Conservation (phyloP, 768 basidiomycete genomes). For the Hygrophorus pudorinus region DNA sequence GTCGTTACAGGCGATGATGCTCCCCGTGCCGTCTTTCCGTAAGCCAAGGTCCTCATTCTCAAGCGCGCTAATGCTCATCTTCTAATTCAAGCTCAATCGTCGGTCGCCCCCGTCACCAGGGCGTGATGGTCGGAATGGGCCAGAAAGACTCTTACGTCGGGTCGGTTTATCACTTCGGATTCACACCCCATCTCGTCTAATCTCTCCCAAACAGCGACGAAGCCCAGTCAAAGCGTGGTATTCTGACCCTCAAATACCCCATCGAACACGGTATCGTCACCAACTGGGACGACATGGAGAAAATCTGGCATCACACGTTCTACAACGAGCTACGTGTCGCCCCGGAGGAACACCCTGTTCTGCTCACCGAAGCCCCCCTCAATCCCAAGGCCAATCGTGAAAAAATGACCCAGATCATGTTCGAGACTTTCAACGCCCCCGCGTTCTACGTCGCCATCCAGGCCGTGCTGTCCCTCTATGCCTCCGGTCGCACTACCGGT, state of each 20-base stretch:
- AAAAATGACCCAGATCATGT: slow-evolving; percentile 96
- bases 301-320: slow-evolving; percentile 98
- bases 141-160: slow-evolving; percentile 96
- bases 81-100: slow-evolving; percentile 64
- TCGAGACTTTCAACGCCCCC: slow-evolving; percentile 90
- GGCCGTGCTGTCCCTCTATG: slow-evolving; percentile 85
- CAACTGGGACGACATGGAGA: slow-evolving; percentile 99
- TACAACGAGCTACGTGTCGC: slow-evolving; percentile 94
- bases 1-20: slow-evolving; percentile 67
- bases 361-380: slow-evolving; percentile 85
- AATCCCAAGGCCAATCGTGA: slow-evolving; percentile 92
- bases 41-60: too few species aligned
- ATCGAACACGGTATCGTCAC: slow-evolving; percentile 93
- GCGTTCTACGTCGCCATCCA: slow-evolving; percentile 91
- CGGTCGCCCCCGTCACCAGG: slow-evolving; percentile 88
- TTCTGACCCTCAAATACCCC: slow-evolving; percentile 87
- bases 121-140: slow-evolving; percentile 96
- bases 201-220: slow-evolving; percentile 50
- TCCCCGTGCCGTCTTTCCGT: slow-evolving; percentile 93
- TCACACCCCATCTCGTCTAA: slow-evolving; percentile 7
- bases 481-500: slow-evolving; percentile 91
- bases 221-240: slow-evolving; percentile 91
- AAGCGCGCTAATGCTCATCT: slow-evolving; percentile 1
- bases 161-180: slow-evolving; percentile 30
- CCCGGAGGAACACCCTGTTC: slow-evolving; percentile 86